phyloP scores from a whole-genome alignment of 1,139 yeast genomes.

The Taphrina betulina region DNA sequence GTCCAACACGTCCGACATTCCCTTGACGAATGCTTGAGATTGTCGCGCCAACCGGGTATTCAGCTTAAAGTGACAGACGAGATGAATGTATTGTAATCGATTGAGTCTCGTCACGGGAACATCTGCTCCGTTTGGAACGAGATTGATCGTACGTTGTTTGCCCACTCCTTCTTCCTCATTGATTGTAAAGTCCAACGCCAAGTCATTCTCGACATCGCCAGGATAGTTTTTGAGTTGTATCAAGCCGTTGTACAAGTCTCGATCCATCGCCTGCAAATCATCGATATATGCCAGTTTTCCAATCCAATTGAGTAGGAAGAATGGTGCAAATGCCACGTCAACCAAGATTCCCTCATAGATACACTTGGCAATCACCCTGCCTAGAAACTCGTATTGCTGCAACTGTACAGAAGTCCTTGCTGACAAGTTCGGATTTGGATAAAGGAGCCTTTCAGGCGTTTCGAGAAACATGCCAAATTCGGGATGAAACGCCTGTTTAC shows the following conservation, averaged over 20 bases:
- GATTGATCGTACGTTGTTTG: conserved; percentile 51
- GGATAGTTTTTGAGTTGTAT: conserved; percentile 60
- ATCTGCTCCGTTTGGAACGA: conserved; percentile 60
- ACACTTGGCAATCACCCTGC: conserved; percentile 84
- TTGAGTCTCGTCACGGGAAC: conserved; percentile 61
- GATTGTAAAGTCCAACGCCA: conserved; percentile 68
- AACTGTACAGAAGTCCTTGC: conserved; percentile 43
- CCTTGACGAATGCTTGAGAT: conserved; percentile 64
- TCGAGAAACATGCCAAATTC: conserved; percentile 54
- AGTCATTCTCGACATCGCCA: conserved; percentile 55
- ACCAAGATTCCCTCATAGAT: conserved; percentile 79
- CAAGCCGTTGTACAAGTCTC: conserved; percentile 63
- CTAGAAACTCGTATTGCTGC: conserved; percentile 60
- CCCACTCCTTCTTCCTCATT: conserved; percentile 39
- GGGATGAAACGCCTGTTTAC: conserved; percentile 63
- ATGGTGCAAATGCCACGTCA: conserved; percentile 82
- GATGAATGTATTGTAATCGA: conserved; percentile 70
- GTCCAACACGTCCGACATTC: conserved; percentile 66
- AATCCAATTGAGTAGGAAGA: conserved; percentile 73
- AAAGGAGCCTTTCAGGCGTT: conserved; percentile 60
- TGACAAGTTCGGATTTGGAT: conserved; percentile 63
- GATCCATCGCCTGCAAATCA: conserved; percentile 72
- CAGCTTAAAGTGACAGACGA: conserved; percentile 74
- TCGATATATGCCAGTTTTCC: conserved; percentile 50
- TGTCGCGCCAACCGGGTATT: conserved; percentile 63